Conservation (phyloP, 1,139 yeast species). For the Hyphopichia burtonii region DNA sequence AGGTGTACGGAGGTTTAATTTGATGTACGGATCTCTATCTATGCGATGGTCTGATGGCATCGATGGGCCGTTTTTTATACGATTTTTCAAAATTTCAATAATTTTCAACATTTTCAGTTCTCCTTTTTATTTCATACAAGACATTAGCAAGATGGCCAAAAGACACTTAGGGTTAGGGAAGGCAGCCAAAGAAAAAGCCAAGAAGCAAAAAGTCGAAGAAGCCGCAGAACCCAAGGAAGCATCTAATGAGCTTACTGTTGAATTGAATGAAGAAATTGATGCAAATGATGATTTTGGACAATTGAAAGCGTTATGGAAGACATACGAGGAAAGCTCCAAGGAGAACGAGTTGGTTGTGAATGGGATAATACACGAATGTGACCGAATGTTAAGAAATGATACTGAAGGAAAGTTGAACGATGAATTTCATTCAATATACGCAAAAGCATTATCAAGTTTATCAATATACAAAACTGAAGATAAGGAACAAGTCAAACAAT, state of each 20-base stretch:
- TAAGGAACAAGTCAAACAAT: constrained; percentile 46
- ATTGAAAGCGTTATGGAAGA: constrained; percentile 66
- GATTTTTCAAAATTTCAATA: background rate
- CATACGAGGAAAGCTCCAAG: constrained; percentile 53
- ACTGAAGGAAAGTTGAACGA: constrained; percentile 45
- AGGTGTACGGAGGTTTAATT: background rate
- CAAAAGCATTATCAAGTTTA: constrained; percentile 67
- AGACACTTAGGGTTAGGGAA: constrained; percentile 84
- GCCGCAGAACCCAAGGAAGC: constrained; percentile 7
- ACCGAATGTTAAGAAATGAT: constrained; percentile 62
- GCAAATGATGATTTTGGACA: constrained; percentile 79
- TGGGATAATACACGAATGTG: constrained; percentile 92
- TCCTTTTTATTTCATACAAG: background rate
- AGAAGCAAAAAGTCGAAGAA: constrained; percentile 31
- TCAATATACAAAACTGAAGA: constrained; percentile 52
- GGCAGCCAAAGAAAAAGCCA: constrained; percentile 45
- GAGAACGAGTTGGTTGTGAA: constrained; percentile 67
- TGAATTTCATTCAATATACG: constrained; percentile 71
- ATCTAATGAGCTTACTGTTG: constrained; percentile 58
- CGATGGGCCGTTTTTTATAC: no score
- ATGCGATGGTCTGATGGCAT: background rate
- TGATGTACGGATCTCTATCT: no score
- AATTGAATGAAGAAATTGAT: constrained; percentile 66
- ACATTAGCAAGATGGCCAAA: constrained; percentile 40
- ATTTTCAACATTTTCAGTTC: no score